Base-by-base conservation (phyloP, 345 rosid genomes). In the Aquilaria sinensis region DNA sequence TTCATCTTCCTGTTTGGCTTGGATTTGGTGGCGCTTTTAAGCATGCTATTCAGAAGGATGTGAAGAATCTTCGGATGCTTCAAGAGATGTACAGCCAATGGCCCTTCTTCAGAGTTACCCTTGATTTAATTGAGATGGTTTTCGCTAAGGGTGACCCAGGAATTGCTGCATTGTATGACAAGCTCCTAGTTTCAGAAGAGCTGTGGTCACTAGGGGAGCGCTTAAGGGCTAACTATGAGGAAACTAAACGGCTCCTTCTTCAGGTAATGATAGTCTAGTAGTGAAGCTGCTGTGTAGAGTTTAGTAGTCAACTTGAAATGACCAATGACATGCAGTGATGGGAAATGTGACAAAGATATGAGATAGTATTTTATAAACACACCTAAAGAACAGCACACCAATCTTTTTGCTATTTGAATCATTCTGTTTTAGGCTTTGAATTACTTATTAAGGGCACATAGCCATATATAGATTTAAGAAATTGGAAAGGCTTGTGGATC, bases 141-240 rank as follows among this genome's bases (percentile, higher is more conserved):
- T 90, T 94, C 31, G 97, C 97, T 41, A 94, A 94, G 79, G 99
- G 95, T 61, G 96, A 94, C 79, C 97, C 97, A 0, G 95, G 89
- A 2, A 94, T 94, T 34, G 97, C 99, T 10, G 90, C 96, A 63
- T 71, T 88, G 49, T 86, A 83, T 47, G 97, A 94, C 81, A 85
- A 84, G 64, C 92, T 94, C 49, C 95, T 94, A 10, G 99, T 94
- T 47, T 85, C 96, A 2, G 64, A 78, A 69, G 94, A 90, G 49
- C 70, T 94, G 48, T 76, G 77, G 64, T 72, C 96, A 6, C 85
- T 94, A 8, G 99, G 97, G 53, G 89, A 87, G 78, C 75, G 61
- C 30, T 73, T 94, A 72, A 87, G 96, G 53, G 64, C 71, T 31
- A 82, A 88, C 76, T 94, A 77, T 62, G 81, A 70, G 64, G 96